Evolutionary conservation across 192 early-diverging fungal genomes (phyloP).

Genomic region (Allomyces arbusculus): DNA sequence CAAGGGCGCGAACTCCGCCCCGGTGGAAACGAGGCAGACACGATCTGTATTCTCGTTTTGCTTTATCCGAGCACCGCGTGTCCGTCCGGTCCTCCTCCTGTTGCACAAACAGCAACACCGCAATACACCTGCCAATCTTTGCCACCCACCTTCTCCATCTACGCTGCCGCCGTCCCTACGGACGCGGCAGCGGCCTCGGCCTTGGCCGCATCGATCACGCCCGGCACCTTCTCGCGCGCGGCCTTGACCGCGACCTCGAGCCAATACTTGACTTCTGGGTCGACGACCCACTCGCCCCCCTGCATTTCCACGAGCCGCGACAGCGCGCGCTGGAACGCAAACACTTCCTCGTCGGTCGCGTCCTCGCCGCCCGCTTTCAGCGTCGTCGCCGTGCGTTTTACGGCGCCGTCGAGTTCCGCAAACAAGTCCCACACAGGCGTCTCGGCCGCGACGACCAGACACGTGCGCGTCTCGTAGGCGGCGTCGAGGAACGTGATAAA

Average conservation of each 20-base stretch:
- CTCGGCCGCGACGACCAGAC: conserved; percentile 51
- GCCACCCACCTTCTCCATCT: no score
- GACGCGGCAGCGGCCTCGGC: no score
- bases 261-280: background rate
- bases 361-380: conserved; percentile 13
- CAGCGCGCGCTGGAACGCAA: conserved; percentile 85
- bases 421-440: conserved; percentile 46
- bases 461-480: conserved; percentile 64
- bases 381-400: conserved; percentile 10
- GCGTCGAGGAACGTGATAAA: conserved; percentile 89
- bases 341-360: conserved; percentile 74
- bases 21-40: no score
- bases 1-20: no score
- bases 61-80: no score
- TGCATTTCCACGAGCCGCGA: conserved; percentile 89
- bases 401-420: conserved; percentile 20
- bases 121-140: no score
- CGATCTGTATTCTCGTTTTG: no score
- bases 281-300: conserved; percentile 43
- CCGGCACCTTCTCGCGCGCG: no score
- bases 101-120: no score
- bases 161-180: no score
- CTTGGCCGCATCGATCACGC: no score
- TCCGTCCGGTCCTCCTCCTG: no score
- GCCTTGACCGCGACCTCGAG: background rate